Base-by-base conservation (phyloP, 768 basidiomycete species). In the Lanmaoa rubissima region DNA sequence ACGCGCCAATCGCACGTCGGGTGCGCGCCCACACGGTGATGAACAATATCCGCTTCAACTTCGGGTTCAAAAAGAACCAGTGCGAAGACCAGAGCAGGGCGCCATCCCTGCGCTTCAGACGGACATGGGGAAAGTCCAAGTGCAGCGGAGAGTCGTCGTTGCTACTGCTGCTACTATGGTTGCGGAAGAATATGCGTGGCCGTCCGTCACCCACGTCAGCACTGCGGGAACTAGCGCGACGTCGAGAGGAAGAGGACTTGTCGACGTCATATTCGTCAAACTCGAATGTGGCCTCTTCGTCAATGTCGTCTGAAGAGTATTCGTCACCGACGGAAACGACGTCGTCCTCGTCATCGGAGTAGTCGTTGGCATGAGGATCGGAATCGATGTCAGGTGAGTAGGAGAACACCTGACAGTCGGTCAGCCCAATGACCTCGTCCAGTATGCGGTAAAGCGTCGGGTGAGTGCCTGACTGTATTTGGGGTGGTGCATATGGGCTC, bases 21-120 rank as follows among this genome's bases (percentile, higher is more conserved):
- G 87, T 87, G 43, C 88, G 83, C 8, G 94, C 92, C 92, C 94
- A 97, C 21, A 93, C 86, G 2, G 92, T 89, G 56, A 97, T 82
- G 75, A 96, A 98, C 53, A 98, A 74, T 65, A 98, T 84, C 21
- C 95, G 86, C 76, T 95, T 97, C 74, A 86, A 76, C 77, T 93
- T 95, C 66, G 88, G 83, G 78, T 94, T 96, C 65, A 93, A 78
- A 77, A 98, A 96, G 79, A 98, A 98, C 88, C 93, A 96, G 70
- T 96, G 92, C 12, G 92, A 92, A 35, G 92, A 94, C 95, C 95
- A 98, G 8, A 98, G 79, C 55, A 98, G 75, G 5, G 92, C 88
- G 17, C 92, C 92, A 19, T 84, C 80, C 60, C 86, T 68, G 31
- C 74, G 82, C 66, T 81, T 83, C 51, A 82, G 65, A 35, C 77